phyloP scores from a whole-genome alignment of 2,329 filamentous ascomycete genomes.

The Microdochium bolleyi region DNA sequence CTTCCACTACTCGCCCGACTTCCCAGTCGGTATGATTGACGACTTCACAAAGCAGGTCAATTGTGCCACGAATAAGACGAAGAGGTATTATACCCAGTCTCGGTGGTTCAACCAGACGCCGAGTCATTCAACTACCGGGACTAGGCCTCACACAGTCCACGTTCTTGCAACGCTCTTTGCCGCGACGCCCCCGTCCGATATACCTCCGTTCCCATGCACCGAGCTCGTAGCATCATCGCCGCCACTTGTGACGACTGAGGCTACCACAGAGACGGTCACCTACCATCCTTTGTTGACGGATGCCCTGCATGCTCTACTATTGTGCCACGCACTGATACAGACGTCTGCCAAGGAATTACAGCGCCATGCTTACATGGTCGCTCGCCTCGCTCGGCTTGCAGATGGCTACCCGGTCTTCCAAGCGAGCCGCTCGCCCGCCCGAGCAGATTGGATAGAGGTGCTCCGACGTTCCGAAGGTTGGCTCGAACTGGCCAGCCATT shows the following conservation, averaged over 20 bases:
- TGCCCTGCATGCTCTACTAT: conserved; percentile 67
- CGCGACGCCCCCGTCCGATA: conserved; percentile 53
- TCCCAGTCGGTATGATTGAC: conserved; percentile 51
- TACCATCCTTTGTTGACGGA: conserved; percentile 78
- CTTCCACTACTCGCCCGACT: conserved; percentile 71
- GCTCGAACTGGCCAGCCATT: conserved; percentile 55
- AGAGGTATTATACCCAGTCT: conserved; percentile 17
- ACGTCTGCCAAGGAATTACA: conserved; percentile 71
- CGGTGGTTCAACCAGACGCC: conserved; percentile 36
- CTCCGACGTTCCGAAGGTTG: conserved; percentile 60
- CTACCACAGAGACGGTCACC: conserved; percentile 54
- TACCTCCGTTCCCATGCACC: conserved; percentile 58
- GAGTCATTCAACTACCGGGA: conserved; percentile 14
- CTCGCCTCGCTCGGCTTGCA: conserved; percentile 62
- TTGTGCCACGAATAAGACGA: conserved; percentile 30
- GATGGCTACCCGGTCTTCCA: conserved; percentile 80
- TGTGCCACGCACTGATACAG: conserved; percentile 73
- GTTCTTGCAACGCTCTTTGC: conserved; percentile 60
- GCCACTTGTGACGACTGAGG: conserved; percentile 21
- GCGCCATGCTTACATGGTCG: conserved; percentile 75
- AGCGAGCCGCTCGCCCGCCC: conserved; percentile 59
- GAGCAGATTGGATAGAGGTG: conserved; percentile 75
- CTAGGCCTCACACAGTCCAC: conserved; percentile 29
- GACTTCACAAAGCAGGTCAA: conserved; percentile 51
- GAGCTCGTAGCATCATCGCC: conserved; percentile 21